A percentile compares a stretch with the other conserved stretches of the same genome.
Evolutionary conservation across 352 stramenopile genomes (phyloP).

Genomic region (Globisporangium recalcitrans): DNA sequence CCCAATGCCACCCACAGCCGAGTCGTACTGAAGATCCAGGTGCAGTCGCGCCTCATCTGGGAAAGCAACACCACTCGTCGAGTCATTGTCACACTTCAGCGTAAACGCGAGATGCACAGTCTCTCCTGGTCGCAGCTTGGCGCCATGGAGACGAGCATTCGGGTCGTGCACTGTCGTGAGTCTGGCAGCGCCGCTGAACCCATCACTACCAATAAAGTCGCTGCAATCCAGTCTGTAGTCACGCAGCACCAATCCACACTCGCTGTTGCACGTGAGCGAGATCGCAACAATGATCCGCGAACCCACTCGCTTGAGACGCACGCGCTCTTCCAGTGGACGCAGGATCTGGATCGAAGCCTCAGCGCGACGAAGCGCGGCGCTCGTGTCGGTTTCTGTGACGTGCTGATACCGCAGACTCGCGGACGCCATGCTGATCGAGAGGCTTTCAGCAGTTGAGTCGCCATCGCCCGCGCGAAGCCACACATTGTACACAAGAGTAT

Average conservation of each 20-base stretch:
- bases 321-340: conserved; percentile 25
- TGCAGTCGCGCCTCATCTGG: conserved; percentile 5
- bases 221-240: conserved; percentile 26
- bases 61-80: neutral
- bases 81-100: conserved; percentile 13
- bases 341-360: conserved; percentile 31
- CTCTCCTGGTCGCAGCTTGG: conserved; percentile 26
- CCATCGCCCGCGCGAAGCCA: conserved; percentile 17
- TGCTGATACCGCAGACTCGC: conserved; percentile 28
- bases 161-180: conserved; percentile 28
- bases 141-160: conserved; percentile 28
- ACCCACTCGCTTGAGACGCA: conserved; percentile 37
- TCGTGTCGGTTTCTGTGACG: conserved; percentile 12
- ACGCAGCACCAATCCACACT: conserved; percentile 22
- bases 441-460: conserved; percentile 4
- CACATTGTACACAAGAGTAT: conserved; percentile 21
- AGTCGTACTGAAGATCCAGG: conserved; percentile 13
- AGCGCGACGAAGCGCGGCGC: conserved; percentile 21
- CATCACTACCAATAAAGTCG: neutral
- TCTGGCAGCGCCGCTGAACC: neutral
- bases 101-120: conserved; percentile 39
- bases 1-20: neutral
- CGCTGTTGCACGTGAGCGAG: conserved; percentile 35
- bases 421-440: conserved; percentile 11
- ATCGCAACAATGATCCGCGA: conserved; percentile 25